Conservation (phyloP, 2,329 filamentous ascomycete species). For the Trichoderma citrinoviride region DNA sequence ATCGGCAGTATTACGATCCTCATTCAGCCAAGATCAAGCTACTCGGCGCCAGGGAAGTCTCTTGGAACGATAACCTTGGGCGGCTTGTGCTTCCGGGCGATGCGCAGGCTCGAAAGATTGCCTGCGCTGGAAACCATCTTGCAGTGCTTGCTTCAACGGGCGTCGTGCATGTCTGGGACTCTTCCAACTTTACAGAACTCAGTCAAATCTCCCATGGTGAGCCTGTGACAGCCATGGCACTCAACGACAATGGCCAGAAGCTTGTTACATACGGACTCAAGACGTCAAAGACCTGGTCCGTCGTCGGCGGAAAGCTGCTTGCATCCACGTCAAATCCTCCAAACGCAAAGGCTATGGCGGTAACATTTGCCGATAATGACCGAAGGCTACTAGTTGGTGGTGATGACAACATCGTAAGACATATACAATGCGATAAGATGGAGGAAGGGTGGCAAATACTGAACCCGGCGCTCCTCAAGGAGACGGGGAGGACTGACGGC, state of each 20-base stretch:
- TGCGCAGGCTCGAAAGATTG: background rate
- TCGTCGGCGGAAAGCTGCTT: background rate
- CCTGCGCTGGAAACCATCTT: background rate
- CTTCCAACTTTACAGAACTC: background rate
- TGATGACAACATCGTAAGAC: background rate
- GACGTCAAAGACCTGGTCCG: background rate
- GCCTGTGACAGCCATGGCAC: background rate
- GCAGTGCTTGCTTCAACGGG: background rate
- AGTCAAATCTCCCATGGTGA: background rate
- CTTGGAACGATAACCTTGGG: background rate
- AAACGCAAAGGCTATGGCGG: background rate
- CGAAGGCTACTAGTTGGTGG: background rate
- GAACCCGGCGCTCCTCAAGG: background rate
- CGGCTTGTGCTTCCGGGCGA: background rate
- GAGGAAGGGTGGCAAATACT: background rate
- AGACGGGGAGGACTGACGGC: background rate
- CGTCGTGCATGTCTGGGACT: background rate
- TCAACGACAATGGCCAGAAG: background rate
- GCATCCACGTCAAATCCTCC: background rate
- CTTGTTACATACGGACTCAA: background rate
- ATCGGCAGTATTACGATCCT: background rate
- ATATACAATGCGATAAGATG: background rate
- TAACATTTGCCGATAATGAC: background rate
- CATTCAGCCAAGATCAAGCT: background rate
- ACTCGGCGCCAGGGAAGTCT: background rate